Conservation (phyloP, 345 rosid genomes). For the Bruguiera parviflora region DNA sequence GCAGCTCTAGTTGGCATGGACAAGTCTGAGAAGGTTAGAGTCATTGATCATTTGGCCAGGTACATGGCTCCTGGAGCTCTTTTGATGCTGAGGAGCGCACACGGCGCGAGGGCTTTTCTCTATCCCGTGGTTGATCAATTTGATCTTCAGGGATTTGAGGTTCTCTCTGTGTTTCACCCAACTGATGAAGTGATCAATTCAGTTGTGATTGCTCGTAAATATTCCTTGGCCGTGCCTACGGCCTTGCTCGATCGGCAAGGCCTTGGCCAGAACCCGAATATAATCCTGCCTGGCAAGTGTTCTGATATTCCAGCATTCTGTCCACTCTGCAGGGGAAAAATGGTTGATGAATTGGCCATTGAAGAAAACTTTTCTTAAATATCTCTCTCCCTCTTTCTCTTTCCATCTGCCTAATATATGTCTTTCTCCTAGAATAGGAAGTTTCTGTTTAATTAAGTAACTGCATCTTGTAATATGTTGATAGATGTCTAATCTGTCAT, state of each 20-base stretch:
- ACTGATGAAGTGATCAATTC: constrained; percentile 85
- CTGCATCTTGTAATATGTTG: too few relatives aligned
- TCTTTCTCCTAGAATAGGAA: too few relatives aligned
- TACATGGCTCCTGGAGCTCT: constrained; percentile 70
- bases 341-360: constrained; percentile 55
- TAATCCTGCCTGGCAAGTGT: constrained; percentile 52
- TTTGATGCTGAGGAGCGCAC: constrained; percentile 84
- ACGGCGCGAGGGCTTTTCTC: constrained; percentile 84
- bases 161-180: constrained; percentile 70
- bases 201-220: constrained; percentile 61
- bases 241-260: constrained; percentile 14
- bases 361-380: constrained; percentile 39
- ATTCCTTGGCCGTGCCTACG: constrained; percentile 6
- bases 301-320: constrained; percentile 52
- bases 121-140: constrained; percentile 70
- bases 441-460: too few relatives aligned
- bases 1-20: constrained; percentile 95
- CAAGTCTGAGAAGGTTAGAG: constrained; percentile 55
- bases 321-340: constrained; percentile 55
- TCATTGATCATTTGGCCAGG: constrained; percentile 68
- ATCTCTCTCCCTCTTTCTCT: too few relatives aligned
- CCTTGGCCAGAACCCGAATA: constrained; percentile 13
- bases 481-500: too few relatives aligned
- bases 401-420: too few relatives aligned
- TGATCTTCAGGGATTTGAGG: constrained; percentile 75